Percentiles rank a stretch among this genome's conserved stretches.
Evolutionary conservation across 768 basidiomycete genomes (phyloP).

Genomic region (Suillus americanus): DNA sequence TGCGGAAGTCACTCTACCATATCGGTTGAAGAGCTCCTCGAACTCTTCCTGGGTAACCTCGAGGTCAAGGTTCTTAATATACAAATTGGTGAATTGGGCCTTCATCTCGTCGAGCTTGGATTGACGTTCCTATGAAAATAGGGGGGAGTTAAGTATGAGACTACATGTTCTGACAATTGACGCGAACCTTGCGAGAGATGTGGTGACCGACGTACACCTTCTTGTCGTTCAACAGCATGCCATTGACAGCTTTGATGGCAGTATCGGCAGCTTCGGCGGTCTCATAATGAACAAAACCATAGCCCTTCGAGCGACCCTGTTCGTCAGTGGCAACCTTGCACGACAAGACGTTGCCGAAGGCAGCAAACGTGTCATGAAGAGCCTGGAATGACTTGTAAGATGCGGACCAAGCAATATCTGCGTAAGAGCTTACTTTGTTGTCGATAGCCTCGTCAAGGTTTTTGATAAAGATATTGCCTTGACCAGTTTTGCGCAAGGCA

Average conservation of each 20-base stretch:
- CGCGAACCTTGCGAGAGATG: constrained; percentile 86
- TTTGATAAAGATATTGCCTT: constrained; percentile 99
- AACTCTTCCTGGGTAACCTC: constrained; percentile 88
- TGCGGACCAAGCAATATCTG: neutral
- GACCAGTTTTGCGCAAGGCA: constrained; percentile 97
- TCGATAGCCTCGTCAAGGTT: constrained; percentile 97
- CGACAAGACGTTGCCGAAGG: constrained; percentile 97
- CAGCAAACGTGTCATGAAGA: constrained; percentile 98
- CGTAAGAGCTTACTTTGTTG: constrained; percentile 70
- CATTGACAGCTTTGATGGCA: constrained; percentile 98
- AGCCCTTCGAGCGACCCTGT: constrained; percentile 93
- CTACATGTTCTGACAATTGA: neutral
- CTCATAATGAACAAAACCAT: constrained; percentile 99
- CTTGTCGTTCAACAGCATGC: constrained; percentile 99
- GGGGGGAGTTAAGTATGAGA: neutral
- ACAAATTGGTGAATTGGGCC: constrained; percentile 96
- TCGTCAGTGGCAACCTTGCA: constrained; percentile 99
- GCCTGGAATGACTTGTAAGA: constrained; percentile 50
- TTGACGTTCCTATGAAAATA: constrained; percentile 74
- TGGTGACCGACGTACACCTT: constrained; percentile 99
- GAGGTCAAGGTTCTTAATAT: constrained; percentile 93
- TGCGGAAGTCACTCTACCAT: constrained; percentile 87
- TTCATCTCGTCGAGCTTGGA: constrained; percentile 99
- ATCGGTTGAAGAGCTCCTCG: constrained; percentile 71
- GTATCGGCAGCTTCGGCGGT: constrained; percentile 93